Evolutionary conservation across 176 grass and related monocot genomes (phyloP), one percentile per base, ranked within the genome.

Genomic region (Eremochloa ophiuroides): DNA sequence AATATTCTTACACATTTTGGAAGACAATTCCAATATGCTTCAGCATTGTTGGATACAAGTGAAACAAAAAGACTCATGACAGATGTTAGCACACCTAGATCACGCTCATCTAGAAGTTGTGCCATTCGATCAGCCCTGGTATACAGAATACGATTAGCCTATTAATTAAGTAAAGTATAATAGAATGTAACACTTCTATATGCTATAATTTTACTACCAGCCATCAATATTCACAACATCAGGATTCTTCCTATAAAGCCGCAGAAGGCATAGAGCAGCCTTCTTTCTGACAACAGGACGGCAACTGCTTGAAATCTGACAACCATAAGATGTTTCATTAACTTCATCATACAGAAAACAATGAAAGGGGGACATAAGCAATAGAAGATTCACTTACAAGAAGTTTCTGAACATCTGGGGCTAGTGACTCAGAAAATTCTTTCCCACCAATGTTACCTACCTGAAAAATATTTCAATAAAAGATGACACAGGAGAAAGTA

Each of bases 381-480:
- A 84, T 78, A 67, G 64, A 53, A 22, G 12, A 8, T 64, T 62
- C 55, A 73, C 90, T 91, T 93, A 99, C 96, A 62, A 99, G 91
- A 81, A 99, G 90, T 85, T 91, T 99, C 80, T 99, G 93, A 34
- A 99, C 96, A 83, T 99, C 96, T 66, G 96, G 96, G 47, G 96
- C 96, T 30, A 99, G 80, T 71, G 96, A 99, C 88, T 99, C 96
- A 27, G 96, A 95, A 93, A 99, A 99, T 58, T 99, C 96, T 83
- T 95, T 99, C 38, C 96, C 96, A 38, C 96, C 96, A 91, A 99
- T 99, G 86, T 99, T 99, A 88, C 96, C 96, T 70, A 99, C 96
- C 96, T 99, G 89, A 75, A 93, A 88, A 80, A 46, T 76, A 88
- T 53, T 8, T 53, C 29, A 73, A 37, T 82, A 78, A 77, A 71